Conservation (phyloP, 2,329 filamentous ascomycete genomes). For the Daldinia sp. region DNA sequence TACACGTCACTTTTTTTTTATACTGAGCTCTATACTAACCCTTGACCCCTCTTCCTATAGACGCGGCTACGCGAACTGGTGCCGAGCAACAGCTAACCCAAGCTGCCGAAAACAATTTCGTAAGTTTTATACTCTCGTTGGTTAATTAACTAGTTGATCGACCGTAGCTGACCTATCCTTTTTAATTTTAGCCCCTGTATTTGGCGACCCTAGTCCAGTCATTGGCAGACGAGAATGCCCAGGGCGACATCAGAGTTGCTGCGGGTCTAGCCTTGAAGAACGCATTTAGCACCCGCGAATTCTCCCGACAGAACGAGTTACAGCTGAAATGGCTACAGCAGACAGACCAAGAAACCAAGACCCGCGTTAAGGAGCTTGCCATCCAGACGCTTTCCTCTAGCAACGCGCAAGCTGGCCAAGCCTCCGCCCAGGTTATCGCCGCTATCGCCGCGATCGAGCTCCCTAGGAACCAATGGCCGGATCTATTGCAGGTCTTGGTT, state of each 20-base stretch:
- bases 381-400: slow-evolving; percentile 83
- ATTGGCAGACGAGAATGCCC: slow-evolving; percentile 87
- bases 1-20: slow-evolving; percentile 37
- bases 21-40: slow-evolving; percentile 47
- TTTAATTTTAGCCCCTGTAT: slow-evolving; percentile 73
- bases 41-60: slow-evolving; percentile 57
- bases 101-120: slow-evolving; percentile 94
- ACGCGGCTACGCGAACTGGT: slow-evolving; percentile 86
- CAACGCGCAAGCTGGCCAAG: slow-evolving; percentile 84
- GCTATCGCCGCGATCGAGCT: slow-evolving; percentile 95
- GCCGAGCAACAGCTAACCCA: slow-evolving; percentile 94
- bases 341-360: slow-evolving; percentile 83
- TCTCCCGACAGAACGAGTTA: slow-evolving; percentile 83
- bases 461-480: slow-evolving; percentile 90
- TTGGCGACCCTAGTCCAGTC: slow-evolving; percentile 91
- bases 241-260: slow-evolving; percentile 86
- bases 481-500: slow-evolving; percentile 88
- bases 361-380: slow-evolving; percentile 87
- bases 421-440: slow-evolving; percentile 93
- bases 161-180: slow-evolving; percentile 32
- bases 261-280: slow-evolving; percentile 98
- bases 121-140: slow-evolving; percentile 60
- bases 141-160: slow-evolving; percentile 11
- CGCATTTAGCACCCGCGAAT: slow-evolving; percentile 94
- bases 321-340: slow-evolving; percentile 92